Base-by-base conservation (phyloP, 352 stramenopile genomes). In the Globisporangium paroecandrum region DNA sequence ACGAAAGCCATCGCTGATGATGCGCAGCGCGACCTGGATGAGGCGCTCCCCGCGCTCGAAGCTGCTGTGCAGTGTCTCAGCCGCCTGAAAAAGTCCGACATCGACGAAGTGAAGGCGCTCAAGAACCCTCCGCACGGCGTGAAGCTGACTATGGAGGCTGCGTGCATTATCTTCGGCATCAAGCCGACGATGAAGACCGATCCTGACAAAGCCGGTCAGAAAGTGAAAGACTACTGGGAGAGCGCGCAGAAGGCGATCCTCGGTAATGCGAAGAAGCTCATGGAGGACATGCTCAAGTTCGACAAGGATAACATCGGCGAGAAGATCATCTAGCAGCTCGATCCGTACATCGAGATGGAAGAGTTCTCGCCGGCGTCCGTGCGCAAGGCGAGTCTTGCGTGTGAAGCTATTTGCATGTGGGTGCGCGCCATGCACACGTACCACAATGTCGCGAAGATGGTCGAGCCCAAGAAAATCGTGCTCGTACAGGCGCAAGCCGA, bases 161-260 rank as follows among this genome's bases (percentile, higher is more conserved):
- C 88, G 4, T 98, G 93, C 63, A 98, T 98, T 66, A 98, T 98
- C 76, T 98, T 98, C 69, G 85, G 86, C 25, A 95, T 98, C 71
- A 98, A 98, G 65, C 94, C 87, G 1, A 82, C 79, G 6, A 89
- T 94, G 70, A 94, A 95, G 63, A 88, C 86, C 0, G 87, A 96
- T 57, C 89, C 94, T 0, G 92, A 98, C 65, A 97, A 97, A 69
- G 77, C 91, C 18, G 77, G 93, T 1, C 77, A 98, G 78, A 96
- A 98, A 64, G 68, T 96, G 13, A 96, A 95, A 64, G 89, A 96
- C 69, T 96, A 95, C 70, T 96, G 89, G 89, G 89, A 95, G 62
- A 94, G 85, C 64, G 89, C 89, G 0, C 87, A 96, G 67, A 94
- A 95, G 72, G 94, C 85, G 0, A 93, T 96, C 49, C 58, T 96